phyloP scores from a whole-genome alignment of 2,329 filamentous ascomycete species.

The Helotiales sp. region DNA sequence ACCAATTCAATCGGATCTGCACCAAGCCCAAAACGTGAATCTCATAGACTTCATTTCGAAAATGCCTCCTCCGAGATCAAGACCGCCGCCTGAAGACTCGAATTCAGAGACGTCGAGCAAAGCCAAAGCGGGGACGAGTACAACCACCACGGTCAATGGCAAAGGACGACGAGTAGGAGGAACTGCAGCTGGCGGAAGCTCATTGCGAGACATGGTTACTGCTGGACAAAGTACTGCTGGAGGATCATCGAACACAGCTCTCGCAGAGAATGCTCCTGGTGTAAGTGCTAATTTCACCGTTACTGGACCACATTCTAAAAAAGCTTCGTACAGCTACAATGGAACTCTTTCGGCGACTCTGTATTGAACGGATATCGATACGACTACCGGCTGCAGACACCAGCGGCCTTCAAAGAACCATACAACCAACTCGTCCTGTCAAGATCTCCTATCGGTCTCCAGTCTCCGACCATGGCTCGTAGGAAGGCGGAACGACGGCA shows the following conservation, averaged over 20 bases:
- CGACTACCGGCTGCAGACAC: constrained; percentile 69
- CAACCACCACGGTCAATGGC: constrained; percentile 25
- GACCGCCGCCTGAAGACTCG: constrained; percentile 36
- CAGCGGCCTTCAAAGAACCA: constrained; percentile 66
- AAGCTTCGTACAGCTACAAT: constrained; percentile 50
- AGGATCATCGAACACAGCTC: constrained; percentile 16
- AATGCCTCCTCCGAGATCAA: constrained; percentile 35
- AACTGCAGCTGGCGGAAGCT: constrained; percentile 27
- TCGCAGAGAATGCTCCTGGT: constrained; percentile 28
- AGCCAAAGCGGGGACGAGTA: constrained; percentile 31
- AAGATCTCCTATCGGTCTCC: constrained; percentile 64
- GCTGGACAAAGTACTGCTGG: constrained; percentile 17
- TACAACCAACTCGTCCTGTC: constrained; percentile 63
- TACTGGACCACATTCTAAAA: not conserved
- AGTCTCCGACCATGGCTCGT: constrained; percentile 75
- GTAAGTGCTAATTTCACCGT: constrained; percentile 21
- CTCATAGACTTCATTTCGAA: not conserved
- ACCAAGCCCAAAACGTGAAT: not conserved
- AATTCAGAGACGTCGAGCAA: constrained; percentile 38
- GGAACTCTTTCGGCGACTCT: constrained; percentile 66
- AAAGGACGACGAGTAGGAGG: constrained; percentile 33
- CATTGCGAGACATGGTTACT: constrained; percentile 32
- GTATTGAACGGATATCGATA: constrained; percentile 75
- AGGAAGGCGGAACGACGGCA: constrained; percentile 64
- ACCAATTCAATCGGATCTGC: not conserved